Evolutionary conservation across 2,329 filamentous ascomycete species (phyloP).

Genomic region (Helminthosporium solani): DNA sequence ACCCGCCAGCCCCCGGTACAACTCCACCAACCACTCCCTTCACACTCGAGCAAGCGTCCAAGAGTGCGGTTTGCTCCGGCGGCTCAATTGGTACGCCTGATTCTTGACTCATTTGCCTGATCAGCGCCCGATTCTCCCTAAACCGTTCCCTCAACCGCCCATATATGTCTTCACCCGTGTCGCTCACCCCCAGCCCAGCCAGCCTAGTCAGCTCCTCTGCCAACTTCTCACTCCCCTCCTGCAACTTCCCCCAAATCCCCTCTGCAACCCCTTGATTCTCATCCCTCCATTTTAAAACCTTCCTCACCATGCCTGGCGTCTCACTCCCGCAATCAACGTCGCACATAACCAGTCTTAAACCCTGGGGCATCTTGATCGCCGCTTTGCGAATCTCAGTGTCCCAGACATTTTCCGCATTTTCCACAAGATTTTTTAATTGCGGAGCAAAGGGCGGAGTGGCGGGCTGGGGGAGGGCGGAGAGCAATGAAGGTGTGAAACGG

Average conservation of each 20-base stretch:
- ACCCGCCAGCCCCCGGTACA: conserved; percentile 91
- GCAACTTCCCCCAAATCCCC: conserved; percentile 71
- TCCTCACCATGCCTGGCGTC: conserved; percentile 94
- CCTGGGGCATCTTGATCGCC: conserved; percentile 68
- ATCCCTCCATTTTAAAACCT: conserved; percentile 79
- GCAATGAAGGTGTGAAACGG: conserved; percentile 81
- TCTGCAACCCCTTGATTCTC: conserved; percentile 64
- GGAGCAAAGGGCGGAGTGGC: conserved; percentile 66
- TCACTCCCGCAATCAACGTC: conserved; percentile 93
- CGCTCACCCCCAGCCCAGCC: conserved; percentile 46
- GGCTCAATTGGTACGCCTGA: conserved; percentile 89
- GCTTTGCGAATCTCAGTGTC: conserved; percentile 75
- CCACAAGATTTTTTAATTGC: conserved; percentile 65
- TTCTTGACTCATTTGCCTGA: conserved; percentile 72
- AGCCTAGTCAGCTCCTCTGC: conserved; percentile 62
- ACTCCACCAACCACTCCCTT: conserved; percentile 86
- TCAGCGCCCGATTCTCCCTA: conserved; percentile 56
- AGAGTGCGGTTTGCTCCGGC: conserved; percentile 74
- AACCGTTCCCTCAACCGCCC: conserved; percentile 55
- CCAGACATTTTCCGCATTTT: conserved; percentile 61
- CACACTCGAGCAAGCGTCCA: conserved; percentile 71
- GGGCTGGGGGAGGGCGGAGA: conserved; percentile 66
- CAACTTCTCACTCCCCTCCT: conserved; percentile 71
- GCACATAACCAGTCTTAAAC: conserved; percentile 83
- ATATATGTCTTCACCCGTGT: conserved; percentile 44